These are phyloP conservation scores for Pythium grandisporangium DNA, from an alignment of 352 stramenopile species.

Conservation along the genomic window DNA sequence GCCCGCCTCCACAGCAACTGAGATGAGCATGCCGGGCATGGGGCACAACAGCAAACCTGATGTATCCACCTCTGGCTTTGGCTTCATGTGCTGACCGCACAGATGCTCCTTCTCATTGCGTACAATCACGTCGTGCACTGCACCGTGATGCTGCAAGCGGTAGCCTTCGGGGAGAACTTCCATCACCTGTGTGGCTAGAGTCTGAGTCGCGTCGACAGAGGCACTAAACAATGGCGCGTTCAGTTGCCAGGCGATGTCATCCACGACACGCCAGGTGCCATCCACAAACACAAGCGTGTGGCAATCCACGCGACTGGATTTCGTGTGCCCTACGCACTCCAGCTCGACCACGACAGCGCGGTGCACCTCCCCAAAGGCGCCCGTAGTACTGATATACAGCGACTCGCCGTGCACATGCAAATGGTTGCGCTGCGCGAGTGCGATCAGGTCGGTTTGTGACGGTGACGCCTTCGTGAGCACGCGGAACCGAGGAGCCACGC, in stretches of 20 bases:
- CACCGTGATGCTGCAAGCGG: slow-evolving; percentile 77
- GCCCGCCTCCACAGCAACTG: slow-evolving; percentile 75
- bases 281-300: slow-evolving; percentile 24
- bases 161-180: slow-evolving; percentile 57
- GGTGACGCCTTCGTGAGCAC: slow-evolving; percentile 15
- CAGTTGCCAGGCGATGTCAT: slow-evolving; percentile 44
- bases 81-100: slow-evolving; percentile 85
- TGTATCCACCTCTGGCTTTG: slow-evolving; percentile 86
- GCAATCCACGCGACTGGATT: slow-evolving; percentile 16
- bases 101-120: slow-evolving; percentile 84
- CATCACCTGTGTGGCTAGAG: slow-evolving; percentile 56
- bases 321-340: slow-evolving; percentile 32
- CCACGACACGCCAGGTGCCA: slow-evolving; percentile 41
- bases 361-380: slow-evolving; percentile 34
- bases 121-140: slow-evolving; percentile 84
- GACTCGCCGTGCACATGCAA: slow-evolving; percentile 25
- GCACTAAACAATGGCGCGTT: slow-evolving; percentile 53
- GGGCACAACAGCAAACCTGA: slow-evolving; percentile 88
- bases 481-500: slow-evolving; percentile 29
- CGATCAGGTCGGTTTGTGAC: slow-evolving; percentile 24
- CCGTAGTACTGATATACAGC: slow-evolving; percentile 46
- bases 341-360: slow-evolving; percentile 38
- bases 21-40: slow-evolving; percentile 93
- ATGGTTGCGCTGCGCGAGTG: slow-evolving; percentile 32
- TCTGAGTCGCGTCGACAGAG: slow-evolving; percentile 13